These are phyloP conservation scores for Chytriomyces confervae DNA, from an alignment of 192 early-diverging fungal genomes.

Conservation along the genomic window DNA sequence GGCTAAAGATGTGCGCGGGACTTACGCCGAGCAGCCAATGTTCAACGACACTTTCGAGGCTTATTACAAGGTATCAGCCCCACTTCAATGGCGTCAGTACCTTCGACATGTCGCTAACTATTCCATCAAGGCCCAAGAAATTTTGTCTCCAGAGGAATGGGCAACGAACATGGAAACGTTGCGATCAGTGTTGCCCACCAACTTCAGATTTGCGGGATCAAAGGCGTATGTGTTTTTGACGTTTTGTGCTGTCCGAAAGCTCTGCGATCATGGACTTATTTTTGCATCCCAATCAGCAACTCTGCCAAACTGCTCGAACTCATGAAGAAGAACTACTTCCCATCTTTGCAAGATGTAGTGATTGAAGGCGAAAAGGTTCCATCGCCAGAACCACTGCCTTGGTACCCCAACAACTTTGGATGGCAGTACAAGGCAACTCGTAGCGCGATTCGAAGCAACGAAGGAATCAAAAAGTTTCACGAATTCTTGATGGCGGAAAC, in stretches of 20 bases:
- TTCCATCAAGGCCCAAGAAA: slow-evolving; percentile 57
- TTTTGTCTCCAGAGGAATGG: slow-evolving; percentile 87
- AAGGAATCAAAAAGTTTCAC: slow-evolving; percentile 83
- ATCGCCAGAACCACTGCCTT: slow-evolving; percentile 78
- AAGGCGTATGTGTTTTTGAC: slow-evolving; percentile 59
- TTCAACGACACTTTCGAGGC: slow-evolving; percentile 68
- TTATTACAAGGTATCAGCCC: slow-evolving; percentile 69
- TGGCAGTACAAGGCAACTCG: slow-evolving; percentile 88
- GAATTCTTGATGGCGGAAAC: slow-evolving; percentile 95
- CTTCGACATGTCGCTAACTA: not conserved
- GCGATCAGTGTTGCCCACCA: slow-evolving; percentile 79
- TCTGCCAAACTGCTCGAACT: slow-evolving; percentile 73
- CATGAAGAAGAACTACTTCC: slow-evolving; percentile 70
- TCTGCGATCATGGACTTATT: not conserved
- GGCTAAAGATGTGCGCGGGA: slow-evolving; percentile 21
- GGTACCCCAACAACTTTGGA: slow-evolving; percentile 92
- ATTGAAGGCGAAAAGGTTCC: slow-evolving; percentile 78
- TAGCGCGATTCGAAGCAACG: slow-evolving; percentile 74
- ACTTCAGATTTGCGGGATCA: slow-evolving; percentile 93
- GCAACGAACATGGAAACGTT: slow-evolving; percentile 72
- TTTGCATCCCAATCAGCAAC: slow-evolving; percentile 46
- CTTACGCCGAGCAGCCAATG: slow-evolving; percentile 52
- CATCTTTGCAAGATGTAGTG: slow-evolving; percentile 54
- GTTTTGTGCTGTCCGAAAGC: not conserved
- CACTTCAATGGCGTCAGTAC: not conserved